A percentile compares a stretch with the other conserved stretches of the same genome.
These are phyloP conservation scores for Tetragonia tetragonoides DNA, from an alignment of 148 eudicot species.

Conservation along the genomic window DNA sequence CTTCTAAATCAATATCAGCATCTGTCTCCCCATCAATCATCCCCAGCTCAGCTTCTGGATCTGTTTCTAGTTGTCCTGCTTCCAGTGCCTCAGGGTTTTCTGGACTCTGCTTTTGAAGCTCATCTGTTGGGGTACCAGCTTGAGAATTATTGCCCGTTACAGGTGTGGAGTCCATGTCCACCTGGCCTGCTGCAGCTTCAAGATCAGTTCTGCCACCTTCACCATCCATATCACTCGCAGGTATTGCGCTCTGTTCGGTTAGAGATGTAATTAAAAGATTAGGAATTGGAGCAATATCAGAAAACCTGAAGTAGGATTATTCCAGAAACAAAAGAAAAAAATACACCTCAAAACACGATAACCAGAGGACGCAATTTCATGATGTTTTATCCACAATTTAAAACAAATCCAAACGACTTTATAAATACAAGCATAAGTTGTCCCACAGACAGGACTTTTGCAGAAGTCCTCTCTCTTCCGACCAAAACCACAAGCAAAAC, in stretches of 20 bases:
- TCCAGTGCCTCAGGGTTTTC: constrained; percentile 65
- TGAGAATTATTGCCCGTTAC: constrained; percentile 53
- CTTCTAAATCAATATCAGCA: constrained; percentile 67
- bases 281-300: background rate
- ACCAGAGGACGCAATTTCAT: background rate
- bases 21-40: constrained; percentile 79
- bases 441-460: background rate
- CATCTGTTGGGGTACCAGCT: constrained; percentile 62
- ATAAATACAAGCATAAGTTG: background rate
- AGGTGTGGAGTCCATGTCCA: constrained; percentile 57
- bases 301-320: too few species aligned
- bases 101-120: constrained; percentile 61
- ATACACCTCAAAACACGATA: too few species aligned
- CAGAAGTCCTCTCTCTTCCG: background rate
- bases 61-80: constrained; percentile 73
- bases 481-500: background rate
- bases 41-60: constrained; percentile 60
- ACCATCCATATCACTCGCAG: constrained; percentile 59
- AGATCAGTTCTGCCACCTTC: constrained; percentile 61
- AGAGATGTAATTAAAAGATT: background rate
- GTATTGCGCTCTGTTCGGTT: constrained; percentile 41
- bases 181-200: constrained; percentile 53
- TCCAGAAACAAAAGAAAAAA: too few species aligned
- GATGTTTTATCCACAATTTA: background rate
- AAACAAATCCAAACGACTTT: constrained; percentile 7